Percentiles rank a stretch among this genome's conserved stretches.
These are phyloP conservation scores for Fusarium virguliforme DNA, from an alignment of 2,329 filamentous ascomycete species.

Conservation along the genomic window DNA sequence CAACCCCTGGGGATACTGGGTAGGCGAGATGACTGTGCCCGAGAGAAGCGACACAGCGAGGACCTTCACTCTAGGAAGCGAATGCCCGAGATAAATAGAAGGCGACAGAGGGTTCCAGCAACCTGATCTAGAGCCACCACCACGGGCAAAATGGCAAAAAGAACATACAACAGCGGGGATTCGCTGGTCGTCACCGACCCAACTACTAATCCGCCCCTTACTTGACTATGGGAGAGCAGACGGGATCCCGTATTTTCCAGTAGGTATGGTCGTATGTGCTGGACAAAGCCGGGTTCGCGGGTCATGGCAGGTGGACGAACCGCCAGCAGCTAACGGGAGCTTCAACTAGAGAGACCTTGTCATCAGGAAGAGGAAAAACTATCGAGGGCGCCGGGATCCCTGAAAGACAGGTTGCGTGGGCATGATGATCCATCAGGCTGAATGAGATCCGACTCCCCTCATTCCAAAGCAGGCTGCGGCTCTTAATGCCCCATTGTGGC, in stretches of 20 bases:
- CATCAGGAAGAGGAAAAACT: too few species aligned
- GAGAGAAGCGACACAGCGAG: too few species aligned
- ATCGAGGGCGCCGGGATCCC: too few species aligned
- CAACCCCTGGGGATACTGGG: too few species aligned
- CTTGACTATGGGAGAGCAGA: slow-evolving; percentile 5
- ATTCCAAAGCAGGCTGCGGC: background rate
- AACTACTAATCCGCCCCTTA: slow-evolving; percentile 8
- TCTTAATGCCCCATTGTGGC: background rate
- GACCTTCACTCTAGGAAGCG: too few species aligned
- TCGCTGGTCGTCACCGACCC: slow-evolving; percentile 9
- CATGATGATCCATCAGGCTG: background rate
- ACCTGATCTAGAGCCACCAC: background rate
- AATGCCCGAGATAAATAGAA: too few species aligned
- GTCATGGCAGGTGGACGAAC: background rate
- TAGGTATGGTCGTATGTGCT: slow-evolving; percentile 6
- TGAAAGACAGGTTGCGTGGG: too few species aligned
- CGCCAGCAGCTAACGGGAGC: too few species aligned
- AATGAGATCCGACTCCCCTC: background rate
- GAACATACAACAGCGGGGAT: slow-evolving; percentile 4
- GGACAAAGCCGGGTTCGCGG: background rate
- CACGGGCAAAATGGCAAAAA: background rate
- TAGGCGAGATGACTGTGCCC: too few species aligned
- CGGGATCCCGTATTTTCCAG: slow-evolving; percentile 7
- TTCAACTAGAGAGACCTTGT: too few species aligned
- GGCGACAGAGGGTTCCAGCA: background rate